Evolutionary conservation across 352 stramenopile species (phyloP).

Genomic region (Phytopythium sindhum): DNA sequence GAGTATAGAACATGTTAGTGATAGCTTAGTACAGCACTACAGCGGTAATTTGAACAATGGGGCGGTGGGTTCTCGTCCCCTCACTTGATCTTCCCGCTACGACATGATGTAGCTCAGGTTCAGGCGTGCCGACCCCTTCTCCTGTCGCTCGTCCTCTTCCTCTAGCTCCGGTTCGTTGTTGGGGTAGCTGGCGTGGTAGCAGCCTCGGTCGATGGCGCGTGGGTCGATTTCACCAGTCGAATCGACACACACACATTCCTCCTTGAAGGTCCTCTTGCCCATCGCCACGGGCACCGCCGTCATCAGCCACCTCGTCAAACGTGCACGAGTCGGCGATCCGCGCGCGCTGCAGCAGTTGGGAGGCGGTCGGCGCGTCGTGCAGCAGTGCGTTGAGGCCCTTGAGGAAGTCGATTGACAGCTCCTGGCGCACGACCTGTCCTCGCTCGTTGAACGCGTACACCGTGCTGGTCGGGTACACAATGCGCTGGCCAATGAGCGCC

Average conservation of each 20-base stretch:
- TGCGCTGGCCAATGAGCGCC: constrained; percentile 42
- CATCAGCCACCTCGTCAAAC: constrained; percentile 9
- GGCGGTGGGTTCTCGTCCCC: too few species aligned
- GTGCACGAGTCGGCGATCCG: constrained; percentile 33
- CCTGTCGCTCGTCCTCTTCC: background rate
- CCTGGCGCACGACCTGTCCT: constrained; percentile 48
- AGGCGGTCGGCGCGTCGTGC: constrained; percentile 21
- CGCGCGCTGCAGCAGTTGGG: constrained; percentile 26
- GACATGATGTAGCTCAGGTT: constrained; percentile 16
- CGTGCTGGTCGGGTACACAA: constrained; percentile 53
- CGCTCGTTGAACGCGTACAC: constrained; percentile 53
- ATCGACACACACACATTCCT: background rate
- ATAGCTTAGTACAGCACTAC: too few species aligned
- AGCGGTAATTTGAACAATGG: background rate
- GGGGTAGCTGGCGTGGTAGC: background rate
- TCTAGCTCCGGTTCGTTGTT: background rate
- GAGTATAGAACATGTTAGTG: too few species aligned
- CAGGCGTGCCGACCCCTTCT: background rate
- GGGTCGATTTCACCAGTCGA: background rate
- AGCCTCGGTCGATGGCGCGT: background rate
- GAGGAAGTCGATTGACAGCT: constrained; percentile 57
- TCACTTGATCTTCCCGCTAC: too few species aligned
- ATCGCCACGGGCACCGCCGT: background rate
- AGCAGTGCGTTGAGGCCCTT: constrained; percentile 37
- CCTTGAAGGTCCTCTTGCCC: background rate